A percentile compares a stretch with the other conserved stretches of the same genome.
phyloP scores from a whole-genome alignment of 1,284 basidiomycete genomes.

The Sparassis latifolia region DNA sequence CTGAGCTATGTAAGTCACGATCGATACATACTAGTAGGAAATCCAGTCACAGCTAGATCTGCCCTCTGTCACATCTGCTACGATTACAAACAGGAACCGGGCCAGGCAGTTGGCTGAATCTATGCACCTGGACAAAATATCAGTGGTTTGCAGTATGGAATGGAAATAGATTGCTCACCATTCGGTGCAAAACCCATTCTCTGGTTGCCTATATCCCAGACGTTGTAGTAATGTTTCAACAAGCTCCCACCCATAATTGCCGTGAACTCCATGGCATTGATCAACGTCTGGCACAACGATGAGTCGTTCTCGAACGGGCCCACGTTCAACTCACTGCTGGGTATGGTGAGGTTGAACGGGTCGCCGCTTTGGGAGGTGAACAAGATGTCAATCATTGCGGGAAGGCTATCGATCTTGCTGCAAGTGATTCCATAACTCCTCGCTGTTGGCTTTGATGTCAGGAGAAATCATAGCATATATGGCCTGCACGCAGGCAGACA shows the following conservation, averaged over 20 bases:
- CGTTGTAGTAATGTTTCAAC: constrained; percentile 50
- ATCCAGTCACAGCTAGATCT: too few species aligned
- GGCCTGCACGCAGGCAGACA: constrained; percentile 26
- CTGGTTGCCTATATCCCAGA: constrained; percentile 42
- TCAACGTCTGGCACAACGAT: constrained; percentile 42
- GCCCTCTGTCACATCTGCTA: too few species aligned
- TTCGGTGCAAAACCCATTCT: constrained; percentile 42
- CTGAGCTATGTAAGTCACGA: too few species aligned
- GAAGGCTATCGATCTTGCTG: constrained; percentile 33
- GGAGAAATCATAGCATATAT: constrained; percentile 50
- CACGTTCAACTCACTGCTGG: constrained; percentile 45
- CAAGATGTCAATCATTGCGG: constrained; percentile 40
- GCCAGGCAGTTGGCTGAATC: too few species aligned
- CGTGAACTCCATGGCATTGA: constrained; percentile 44
- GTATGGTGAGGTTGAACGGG: constrained; percentile 49
- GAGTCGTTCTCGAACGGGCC: constrained; percentile 44
- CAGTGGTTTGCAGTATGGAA: too few species aligned
- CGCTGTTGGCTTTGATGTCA: constrained; percentile 40
- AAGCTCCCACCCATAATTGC: constrained; percentile 43
- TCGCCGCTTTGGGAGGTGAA: constrained; percentile 39
- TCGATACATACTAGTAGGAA: too few species aligned
- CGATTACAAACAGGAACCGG: too few species aligned
- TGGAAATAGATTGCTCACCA: constrained; percentile 21
- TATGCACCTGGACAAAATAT: too few species aligned
- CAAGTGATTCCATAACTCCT: constrained; percentile 48